A percentile compares a stretch with the other conserved stretches of the same genome.
Conservation (phyloP, 257 asterid species). For the Thymus mandschuricus region DNA sequence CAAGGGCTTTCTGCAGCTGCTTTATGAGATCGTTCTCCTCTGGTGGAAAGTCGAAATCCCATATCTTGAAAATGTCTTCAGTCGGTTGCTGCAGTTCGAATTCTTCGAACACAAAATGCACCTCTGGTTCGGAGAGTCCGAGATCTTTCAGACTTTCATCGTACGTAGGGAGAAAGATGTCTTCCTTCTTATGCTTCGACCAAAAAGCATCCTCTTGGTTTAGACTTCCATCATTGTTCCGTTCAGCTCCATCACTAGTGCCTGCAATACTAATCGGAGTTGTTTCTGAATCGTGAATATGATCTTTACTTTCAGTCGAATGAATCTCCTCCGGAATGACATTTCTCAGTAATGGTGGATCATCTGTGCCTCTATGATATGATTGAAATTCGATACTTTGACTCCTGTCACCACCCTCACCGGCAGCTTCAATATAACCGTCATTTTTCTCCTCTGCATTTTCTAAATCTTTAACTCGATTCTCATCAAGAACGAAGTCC, state of each 20-base stretch:
- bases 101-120: conserved; percentile 39
- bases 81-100: conserved; percentile 31
- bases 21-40: conserved; percentile 42
- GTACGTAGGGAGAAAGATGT: conserved; percentile 56
- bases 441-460: conserved; percentile 30
- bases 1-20: conserved; percentile 45
- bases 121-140: conserved; percentile 39
- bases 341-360: conserved; percentile 5
- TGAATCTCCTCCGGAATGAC: conserved; percentile 12
- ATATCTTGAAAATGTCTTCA: conserved; percentile 48
- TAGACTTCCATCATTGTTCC: conserved; percentile 19
- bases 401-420: conserved; percentile 22
- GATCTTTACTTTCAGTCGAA: conserved; percentile 14
- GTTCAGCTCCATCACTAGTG: conserved; percentile 31
- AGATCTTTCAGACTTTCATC: conserved; percentile 45
- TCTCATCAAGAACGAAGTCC: conserved; percentile 27
- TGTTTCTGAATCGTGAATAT: conserved; percentile 22
- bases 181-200: conserved; percentile 46
- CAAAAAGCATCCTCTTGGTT: conserved; percentile 33
- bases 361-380: not conserved
- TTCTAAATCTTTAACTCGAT: conserved; percentile 9
- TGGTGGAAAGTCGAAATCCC: conserved; percentile 46
- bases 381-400: not conserved
- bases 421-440: conserved; percentile 22
- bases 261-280: conserved; percentile 28